These are phyloP conservation scores for Diaporthe destruens DNA, from an alignment of 2,329 filamentous ascomycete genomes.

Conservation along the genomic window DNA sequence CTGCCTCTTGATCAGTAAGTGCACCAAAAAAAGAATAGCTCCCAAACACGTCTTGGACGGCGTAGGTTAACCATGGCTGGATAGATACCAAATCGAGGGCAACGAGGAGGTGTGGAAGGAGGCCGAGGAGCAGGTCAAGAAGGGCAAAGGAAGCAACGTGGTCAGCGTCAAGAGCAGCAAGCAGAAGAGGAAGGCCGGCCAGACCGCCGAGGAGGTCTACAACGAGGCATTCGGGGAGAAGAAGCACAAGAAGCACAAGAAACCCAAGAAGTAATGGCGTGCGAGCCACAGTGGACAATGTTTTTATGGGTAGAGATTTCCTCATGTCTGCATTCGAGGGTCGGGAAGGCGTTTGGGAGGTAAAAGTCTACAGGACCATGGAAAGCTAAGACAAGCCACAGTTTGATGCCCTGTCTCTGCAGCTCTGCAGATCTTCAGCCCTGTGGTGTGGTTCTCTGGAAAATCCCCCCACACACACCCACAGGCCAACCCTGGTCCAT, in stretches of 20 bases:
- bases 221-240: constrained; percentile 69
- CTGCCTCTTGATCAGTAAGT: constrained; percentile 87
- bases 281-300: not conserved
- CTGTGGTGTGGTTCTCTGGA: constrained; percentile 29
- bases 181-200: constrained; percentile 78
- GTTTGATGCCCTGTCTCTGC: not conserved
- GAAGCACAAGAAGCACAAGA: constrained; percentile 62
- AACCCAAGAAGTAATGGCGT: constrained; percentile 61
- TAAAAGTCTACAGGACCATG: constrained; percentile 1
- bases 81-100: constrained; percentile 74
- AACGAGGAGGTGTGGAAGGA: constrained; percentile 73
- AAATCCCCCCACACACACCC: constrained; percentile 2
- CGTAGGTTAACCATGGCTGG: constrained; percentile 24
- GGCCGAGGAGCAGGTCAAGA: constrained; percentile 81
- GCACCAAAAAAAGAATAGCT: not conserved
- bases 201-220: constrained; percentile 72
- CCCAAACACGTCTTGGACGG: not conserved
- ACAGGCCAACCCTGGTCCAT: constrained; percentile 13
- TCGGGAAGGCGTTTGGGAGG: constrained; percentile 21
- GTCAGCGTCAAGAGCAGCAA: constrained; percentile 88
- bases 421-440: constrained; percentile 39
- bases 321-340: constrained; percentile 21
- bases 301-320: not conserved
- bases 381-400: constrained; percentile 4
- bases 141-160: constrained; percentile 69